These are phyloP conservation scores for Boletus sp. DNA, from an alignment of 768 basidiomycete genomes.

Conservation along the genomic window DNA sequence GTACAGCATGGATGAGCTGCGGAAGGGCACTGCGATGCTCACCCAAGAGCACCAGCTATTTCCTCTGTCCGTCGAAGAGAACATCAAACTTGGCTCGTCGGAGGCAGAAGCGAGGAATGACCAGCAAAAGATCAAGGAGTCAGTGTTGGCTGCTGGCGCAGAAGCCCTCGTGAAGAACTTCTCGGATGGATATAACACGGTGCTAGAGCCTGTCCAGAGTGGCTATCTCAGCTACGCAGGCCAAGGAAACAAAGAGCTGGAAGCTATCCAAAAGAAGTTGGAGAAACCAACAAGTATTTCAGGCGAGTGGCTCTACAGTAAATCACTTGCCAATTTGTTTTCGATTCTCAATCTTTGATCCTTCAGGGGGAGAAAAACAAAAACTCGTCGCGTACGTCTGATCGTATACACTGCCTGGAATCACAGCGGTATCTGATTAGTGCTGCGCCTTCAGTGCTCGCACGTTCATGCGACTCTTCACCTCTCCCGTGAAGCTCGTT, in stretches of 20 bases:
- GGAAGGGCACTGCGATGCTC: constrained; percentile 40
- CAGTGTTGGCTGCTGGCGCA: constrained; percentile 38
- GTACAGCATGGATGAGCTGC: constrained; percentile 34
- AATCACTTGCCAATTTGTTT: neutral
- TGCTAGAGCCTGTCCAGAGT: constrained; percentile 34
- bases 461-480: constrained; percentile 40
- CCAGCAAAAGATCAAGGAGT: constrained; percentile 16
- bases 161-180: constrained; percentile 40
- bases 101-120: constrained; percentile 12
- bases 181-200: constrained; percentile 36
- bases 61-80: constrained; percentile 40
- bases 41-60: constrained; percentile 40
- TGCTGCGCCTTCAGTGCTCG: constrained; percentile 27
- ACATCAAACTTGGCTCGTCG: constrained; percentile 36
- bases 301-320: constrained; percentile 8
- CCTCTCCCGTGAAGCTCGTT: constrained; percentile 29
- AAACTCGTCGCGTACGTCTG: constrained; percentile 27
- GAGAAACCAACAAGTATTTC: constrained; percentile 24
- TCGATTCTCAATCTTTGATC: neutral
- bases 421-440: neutral
- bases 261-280: constrained; percentile 18
- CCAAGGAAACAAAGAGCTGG: constrained; percentile 10
- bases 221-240: constrained; percentile 30
- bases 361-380: constrained; percentile 32
- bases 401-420: neutral